Evolutionary conservation across 768 basidiomycete species (phyloP).

Genomic region (Pleurotus sapidus): DNA sequence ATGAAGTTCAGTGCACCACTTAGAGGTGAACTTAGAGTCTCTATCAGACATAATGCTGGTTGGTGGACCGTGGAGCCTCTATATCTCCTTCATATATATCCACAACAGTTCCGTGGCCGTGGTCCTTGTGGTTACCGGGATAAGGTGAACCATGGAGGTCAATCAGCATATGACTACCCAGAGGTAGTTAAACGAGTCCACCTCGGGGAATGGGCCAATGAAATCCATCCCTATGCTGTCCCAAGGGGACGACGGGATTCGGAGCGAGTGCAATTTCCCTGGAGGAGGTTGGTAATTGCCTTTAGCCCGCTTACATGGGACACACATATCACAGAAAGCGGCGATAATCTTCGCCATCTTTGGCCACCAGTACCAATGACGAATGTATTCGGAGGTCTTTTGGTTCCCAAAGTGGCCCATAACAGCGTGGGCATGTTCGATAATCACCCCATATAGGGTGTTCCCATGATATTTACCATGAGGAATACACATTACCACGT

Average conservation of each 20-base stretch:
- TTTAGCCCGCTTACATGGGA: constrained; percentile 22
- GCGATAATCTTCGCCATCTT: constrained; percentile 15
- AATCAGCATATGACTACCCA: constrained; percentile 27
- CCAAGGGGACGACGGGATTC: constrained; percentile 28
- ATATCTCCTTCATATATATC: constrained; percentile 24
- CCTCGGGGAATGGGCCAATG: constrained; percentile 28
- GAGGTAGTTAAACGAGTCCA: constrained; percentile 23
- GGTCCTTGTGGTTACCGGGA: constrained; percentile 20
- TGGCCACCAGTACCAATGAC: constrained; percentile 27
- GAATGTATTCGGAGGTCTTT: constrained; percentile 13
- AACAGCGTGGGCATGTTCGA: constrained; percentile 6
- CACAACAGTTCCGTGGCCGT: constrained; percentile 25
- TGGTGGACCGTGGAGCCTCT: constrained; percentile 25
- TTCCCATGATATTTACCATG: not conserved
- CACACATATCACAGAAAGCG: constrained; percentile 20
- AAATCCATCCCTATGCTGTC: constrained; percentile 38
- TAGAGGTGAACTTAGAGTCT: constrained; percentile 30
- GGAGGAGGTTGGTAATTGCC: constrained; percentile 10
- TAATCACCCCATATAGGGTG: not conserved
- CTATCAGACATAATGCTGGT: constrained; percentile 27
- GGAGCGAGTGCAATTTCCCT: constrained; percentile 27
- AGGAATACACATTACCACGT: not conserved
- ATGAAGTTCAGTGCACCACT: constrained; percentile 28
- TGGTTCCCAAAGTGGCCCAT: not conserved
- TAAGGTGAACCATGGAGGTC: constrained; percentile 29